Percentiles rank a stretch among this genome's conserved stretches.
Evolutionary conservation across 805 yeast species (phyloP).

Genomic region (Lipomyces mesembrius): DNA sequence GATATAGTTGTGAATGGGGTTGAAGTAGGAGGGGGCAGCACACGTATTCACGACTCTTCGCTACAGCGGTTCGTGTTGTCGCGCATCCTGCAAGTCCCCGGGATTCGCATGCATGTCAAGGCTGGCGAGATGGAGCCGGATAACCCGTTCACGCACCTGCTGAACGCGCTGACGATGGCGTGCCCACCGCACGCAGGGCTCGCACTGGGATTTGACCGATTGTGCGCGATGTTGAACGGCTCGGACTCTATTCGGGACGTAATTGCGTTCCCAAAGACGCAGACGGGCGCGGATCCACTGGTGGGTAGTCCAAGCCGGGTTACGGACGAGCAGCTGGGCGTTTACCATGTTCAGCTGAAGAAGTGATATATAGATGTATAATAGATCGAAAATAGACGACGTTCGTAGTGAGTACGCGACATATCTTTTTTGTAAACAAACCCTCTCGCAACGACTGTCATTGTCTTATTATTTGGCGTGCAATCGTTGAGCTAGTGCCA

Average conservation of each 20-base stretch:
- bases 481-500: no score
- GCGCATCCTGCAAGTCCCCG: conserved; percentile 59
- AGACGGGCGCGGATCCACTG: conserved; percentile 83
- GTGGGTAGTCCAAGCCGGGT: conserved; percentile 84
- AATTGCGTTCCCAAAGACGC: conserved; percentile 93
- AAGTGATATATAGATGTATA: background rate
- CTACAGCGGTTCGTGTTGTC: conserved; percentile 76
- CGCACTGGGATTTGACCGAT: conserved; percentile 91
- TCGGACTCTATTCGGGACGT: conserved; percentile 83
- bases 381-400: background rate
- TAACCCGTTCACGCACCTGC: conserved; percentile 78
- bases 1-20: conserved; percentile 93
- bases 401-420: no score
- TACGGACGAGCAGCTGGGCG: conserved; percentile 53
- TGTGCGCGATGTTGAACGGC: conserved; percentile 89
- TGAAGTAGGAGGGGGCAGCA: conserved; percentile 96
- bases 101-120: conserved; percentile 12
- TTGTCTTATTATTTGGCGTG: no score
- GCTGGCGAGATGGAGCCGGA: conserved; percentile 51
- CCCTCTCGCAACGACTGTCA: no score
- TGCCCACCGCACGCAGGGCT: conserved; percentile 99
- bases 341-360: conserved; percentile 54
- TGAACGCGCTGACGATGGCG: conserved; percentile 81
- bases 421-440: no score
- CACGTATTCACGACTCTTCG: conserved; percentile 86